A percentile compares a stretch with the other conserved stretches of the same genome.
phyloP scores from a whole-genome alignment of 1,284 basidiomycete genomes.

The Flammula alnicola region DNA sequence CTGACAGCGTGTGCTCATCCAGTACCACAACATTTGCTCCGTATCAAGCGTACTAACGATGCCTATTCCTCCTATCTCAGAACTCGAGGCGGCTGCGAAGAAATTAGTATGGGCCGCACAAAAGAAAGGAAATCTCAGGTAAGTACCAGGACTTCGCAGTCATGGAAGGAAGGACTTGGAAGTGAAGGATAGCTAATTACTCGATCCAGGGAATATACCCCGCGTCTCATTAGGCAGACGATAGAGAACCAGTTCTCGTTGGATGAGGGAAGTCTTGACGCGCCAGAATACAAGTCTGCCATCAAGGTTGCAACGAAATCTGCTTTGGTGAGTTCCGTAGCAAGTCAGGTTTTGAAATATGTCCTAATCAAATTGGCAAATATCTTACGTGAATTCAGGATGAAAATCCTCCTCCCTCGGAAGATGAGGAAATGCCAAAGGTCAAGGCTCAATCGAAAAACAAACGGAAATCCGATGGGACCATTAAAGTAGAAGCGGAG shows the following conservation, averaged over 20 bases:
- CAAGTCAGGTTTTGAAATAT: no score
- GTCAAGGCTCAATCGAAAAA: slow-evolving; percentile 21
- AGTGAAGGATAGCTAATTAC: background rate
- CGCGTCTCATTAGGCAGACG: slow-evolving; percentile 49
- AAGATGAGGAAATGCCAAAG: slow-evolving; percentile 3
- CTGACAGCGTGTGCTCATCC: background rate
- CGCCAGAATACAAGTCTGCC: slow-evolving; percentile 44
- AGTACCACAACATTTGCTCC: background rate
- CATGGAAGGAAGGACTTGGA: background rate
- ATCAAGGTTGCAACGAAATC: slow-evolving; percentile 46
- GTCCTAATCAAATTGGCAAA: no score
- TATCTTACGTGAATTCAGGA: background rate
- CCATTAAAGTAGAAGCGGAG: slow-evolving; percentile 4
- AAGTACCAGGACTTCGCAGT: no score
- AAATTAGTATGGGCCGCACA: slow-evolving; percentile 29
- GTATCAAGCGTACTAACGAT: slow-evolving; percentile 6
- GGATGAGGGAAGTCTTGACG: slow-evolving; percentile 44
- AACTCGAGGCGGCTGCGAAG: slow-evolving; percentile 28
- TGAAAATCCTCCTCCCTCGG: slow-evolving; percentile 14
- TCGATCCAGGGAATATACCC: slow-evolving; percentile 46
- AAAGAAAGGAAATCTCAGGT: slow-evolving; percentile 27
- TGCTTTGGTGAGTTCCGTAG: slow-evolving; percentile 41
- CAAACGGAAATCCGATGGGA: slow-evolving; percentile 28
- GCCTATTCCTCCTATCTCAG: slow-evolving; percentile 21
- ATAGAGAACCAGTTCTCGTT: slow-evolving; percentile 48